Percentiles rank a stretch among this genome's conserved stretches.
phyloP scores from a whole-genome alignment of 495 filamentous ascomycete species.

The Lepraria neglecta region DNA sequence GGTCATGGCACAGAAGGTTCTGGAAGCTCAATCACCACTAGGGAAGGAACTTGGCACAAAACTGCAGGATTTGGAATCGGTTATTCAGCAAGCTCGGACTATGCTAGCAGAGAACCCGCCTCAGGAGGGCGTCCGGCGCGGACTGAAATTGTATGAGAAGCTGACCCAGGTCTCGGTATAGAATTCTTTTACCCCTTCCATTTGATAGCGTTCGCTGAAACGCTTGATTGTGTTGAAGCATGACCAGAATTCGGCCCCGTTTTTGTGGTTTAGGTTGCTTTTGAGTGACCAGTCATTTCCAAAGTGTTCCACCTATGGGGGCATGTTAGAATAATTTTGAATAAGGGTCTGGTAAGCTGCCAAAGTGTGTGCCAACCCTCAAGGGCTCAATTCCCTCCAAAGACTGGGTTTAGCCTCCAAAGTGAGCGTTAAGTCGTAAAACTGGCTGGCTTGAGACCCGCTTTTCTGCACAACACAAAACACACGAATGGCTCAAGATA shows the following conservation, averaged over 20 bases:
- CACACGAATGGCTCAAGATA: too few relatives aligned
- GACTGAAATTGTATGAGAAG: constrained; percentile 24
- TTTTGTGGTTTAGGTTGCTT: not conserved
- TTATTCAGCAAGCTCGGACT: constrained; percentile 14
- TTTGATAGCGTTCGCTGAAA: constrained; percentile 14
- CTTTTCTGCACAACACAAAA: too few relatives aligned
- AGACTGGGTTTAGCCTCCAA: too few relatives aligned
- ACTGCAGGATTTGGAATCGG: constrained; percentile 23
- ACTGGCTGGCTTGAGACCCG: too few relatives aligned
- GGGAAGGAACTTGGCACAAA: constrained; percentile 15
- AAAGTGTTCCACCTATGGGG: not conserved
- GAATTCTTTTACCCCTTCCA: not conserved
- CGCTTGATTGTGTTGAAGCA: not conserved
- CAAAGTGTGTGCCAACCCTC: too few relatives aligned
- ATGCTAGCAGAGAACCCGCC: constrained; percentile 5
- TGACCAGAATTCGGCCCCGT: not conserved
- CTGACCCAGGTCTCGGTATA: constrained; percentile 16
- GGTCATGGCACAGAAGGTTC: constrained; percentile 19
- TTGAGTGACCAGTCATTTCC: constrained; percentile 12
- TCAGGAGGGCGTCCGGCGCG: constrained; percentile 18
- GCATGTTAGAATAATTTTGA: not conserved
- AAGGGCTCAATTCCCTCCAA: too few relatives aligned
- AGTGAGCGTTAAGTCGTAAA: too few relatives aligned
- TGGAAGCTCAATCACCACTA: constrained; percentile 15
- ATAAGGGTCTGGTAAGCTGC: too few relatives aligned